Percentiles rank a stretch among this genome's conserved stretches.
Conservation (phyloP, 345 rosid genomes). For the Rhizophora apiculata region DNA sequence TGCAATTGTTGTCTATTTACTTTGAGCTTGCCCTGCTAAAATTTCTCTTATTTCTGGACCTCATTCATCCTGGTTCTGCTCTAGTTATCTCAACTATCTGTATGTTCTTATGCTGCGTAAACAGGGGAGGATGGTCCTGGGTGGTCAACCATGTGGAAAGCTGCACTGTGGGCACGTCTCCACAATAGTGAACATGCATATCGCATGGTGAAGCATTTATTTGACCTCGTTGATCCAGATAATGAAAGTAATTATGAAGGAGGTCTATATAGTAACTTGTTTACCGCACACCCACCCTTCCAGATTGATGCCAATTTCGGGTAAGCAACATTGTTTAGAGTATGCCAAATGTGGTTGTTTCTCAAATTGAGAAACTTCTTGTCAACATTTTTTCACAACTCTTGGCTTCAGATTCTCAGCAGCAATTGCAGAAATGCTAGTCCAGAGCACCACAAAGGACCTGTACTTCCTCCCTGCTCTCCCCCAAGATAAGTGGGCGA, state of each 20-base stretch:
- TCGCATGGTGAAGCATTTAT: conserved; percentile 63
- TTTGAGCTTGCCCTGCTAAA: not conserved
- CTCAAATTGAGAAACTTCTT: too few relatives aligned
- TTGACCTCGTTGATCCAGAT: conserved; percentile 73
- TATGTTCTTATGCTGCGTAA: not conserved
- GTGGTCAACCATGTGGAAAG: conserved; percentile 93
- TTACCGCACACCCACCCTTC: conserved; percentile 96
- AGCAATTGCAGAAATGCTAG: conserved; percentile 78
- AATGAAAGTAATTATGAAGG: conserved; percentile 55
- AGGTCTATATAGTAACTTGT: conserved; percentile 84
- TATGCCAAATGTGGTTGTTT: too few relatives aligned
- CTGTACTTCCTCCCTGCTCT: conserved; percentile 82
- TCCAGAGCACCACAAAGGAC: conserved; percentile 72
- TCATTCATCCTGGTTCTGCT: not conserved
- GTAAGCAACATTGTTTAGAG: conserved; percentile 34
- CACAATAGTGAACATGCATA: conserved; percentile 66
- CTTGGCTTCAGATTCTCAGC: conserved; percentile 54
- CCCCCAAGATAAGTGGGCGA: conserved; percentile 73
- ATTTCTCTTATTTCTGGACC: not conserved
- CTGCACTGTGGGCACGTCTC: conserved; percentile 82
- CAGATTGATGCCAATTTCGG: conserved; percentile 98
- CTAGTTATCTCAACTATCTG: conserved; percentile 1
- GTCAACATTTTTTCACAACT: not conserved
- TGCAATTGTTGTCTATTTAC: not conserved
- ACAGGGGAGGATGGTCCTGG: conserved; percentile 97